Evolutionary conservation across 768 basidiomycete species (phyloP), one percentile per base, ranked within the genome.

Genomic region (Suillus spraguei): DNA sequence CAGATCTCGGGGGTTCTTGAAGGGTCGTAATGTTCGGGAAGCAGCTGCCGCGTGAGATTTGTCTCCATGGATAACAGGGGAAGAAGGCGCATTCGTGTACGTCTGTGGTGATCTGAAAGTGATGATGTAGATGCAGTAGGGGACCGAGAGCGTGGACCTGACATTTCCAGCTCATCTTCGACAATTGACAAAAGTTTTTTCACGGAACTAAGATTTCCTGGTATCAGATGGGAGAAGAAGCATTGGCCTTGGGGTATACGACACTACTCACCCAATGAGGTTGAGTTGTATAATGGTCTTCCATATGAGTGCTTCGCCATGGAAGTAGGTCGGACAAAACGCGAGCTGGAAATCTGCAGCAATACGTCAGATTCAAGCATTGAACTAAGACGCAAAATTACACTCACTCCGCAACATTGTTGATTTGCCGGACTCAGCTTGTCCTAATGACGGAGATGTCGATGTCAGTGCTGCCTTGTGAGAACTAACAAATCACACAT

Each of bases 241-340:
- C 11, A 24, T 6, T 35, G 20, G 20, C 17, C 9, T 9, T 44
- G 17, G 41, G 11, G 3, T 10, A 13, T 8, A 53, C 1, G 52
- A 44, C 14, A 4, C 1, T 22, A 69, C 77, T 16, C 58, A 87
- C 88, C 83, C 76, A 64, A 90, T 88, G 65, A 91, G 75, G 68
- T 91, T 91, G 49, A 91, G 83, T 66, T 91, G 87, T 9, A 91
- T 81, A 60, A 91, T 81, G 14, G 82, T 80, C 64, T 80, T 83
- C 89, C 89, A 91, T 8, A 85, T 80, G 0, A 78, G 68, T 20
- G 84, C 78, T 64, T 91, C 88, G 52, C 69, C 78, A 50, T 83
- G 81, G 62, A 90, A 90, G 61, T 85, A 82, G 32, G 78, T 79
- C 0, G 88, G 89, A 10, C 86, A 82, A 67, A 89, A 89, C 0